phyloP scores from a whole-genome alignment of 2,329 filamentous ascomycete genomes.

The Aspergillus fumigatiaffinis region DNA sequence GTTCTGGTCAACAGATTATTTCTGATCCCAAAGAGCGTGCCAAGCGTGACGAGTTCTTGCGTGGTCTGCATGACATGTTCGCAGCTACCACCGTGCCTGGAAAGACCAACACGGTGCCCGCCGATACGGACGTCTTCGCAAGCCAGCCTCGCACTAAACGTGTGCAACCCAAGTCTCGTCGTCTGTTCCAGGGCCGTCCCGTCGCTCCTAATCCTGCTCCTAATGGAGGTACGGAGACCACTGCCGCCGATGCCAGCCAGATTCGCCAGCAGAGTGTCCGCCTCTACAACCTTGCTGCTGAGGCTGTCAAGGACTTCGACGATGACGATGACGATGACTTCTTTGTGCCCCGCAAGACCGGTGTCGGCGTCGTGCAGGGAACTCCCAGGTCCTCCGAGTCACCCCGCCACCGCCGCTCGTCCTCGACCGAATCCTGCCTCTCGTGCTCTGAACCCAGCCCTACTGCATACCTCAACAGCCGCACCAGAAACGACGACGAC shows the following conservation, averaged over 20 bases:
- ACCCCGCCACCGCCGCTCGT: constrained; percentile 14
- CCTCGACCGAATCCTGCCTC: constrained; percentile 11
- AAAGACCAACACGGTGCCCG: constrained; percentile 7
- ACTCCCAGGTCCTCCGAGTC: constrained; percentile 12
- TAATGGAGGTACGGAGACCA: not conserved
- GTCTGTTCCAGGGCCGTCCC: constrained; percentile 17
- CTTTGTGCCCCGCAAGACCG: constrained; percentile 10
- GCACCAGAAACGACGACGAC: constrained; percentile 6
- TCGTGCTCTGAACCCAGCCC: constrained; percentile 18
- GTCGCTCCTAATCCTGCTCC: not conserved
- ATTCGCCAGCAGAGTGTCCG: not conserved
- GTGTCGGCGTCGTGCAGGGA: constrained; percentile 6
- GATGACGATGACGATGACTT: constrained; percentile 1
- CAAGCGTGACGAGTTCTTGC: constrained; percentile 16
- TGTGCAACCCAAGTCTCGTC: constrained; percentile 14
- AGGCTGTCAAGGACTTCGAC: constrained; percentile 10
- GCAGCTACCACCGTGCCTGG: constrained; percentile 1
- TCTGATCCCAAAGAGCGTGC: constrained; percentile 10
- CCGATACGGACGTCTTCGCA: constrained; percentile 4
- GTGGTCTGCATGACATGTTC: constrained; percentile 19
- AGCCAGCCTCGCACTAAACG: constrained; percentile 13
- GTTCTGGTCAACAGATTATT: constrained; percentile 2
- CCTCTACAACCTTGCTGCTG: constrained; percentile 5
- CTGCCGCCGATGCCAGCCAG: not conserved
- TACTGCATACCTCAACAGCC: constrained; percentile 4